These are phyloP conservation scores for Arachnopeziza araneosa DNA, from an alignment of 2,329 filamentous ascomycete species.

Conservation along the genomic window DNA sequence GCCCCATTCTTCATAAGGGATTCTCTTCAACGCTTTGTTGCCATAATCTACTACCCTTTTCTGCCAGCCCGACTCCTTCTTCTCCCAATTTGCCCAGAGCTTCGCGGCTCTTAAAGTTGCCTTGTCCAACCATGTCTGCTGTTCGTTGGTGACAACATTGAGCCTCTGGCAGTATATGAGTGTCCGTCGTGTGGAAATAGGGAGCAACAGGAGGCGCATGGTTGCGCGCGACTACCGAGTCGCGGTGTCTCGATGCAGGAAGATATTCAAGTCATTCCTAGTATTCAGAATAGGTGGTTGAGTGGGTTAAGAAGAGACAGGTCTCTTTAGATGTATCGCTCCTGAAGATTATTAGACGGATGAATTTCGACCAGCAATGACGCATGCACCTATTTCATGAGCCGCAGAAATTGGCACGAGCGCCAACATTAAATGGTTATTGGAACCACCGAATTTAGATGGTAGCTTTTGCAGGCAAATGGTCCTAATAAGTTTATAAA, in stretches of 20 bases:
- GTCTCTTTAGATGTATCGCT: background rate
- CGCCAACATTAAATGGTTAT: background rate
- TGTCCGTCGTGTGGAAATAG: constrained; percentile 84
- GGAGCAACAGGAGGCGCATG: constrained; percentile 93
- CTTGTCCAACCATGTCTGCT: constrained; percentile 59
- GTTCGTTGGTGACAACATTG: constrained; percentile 48
- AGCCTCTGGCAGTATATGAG: constrained; percentile 87
- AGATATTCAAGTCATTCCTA: background rate
- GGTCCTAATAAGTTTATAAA: too few species aligned
- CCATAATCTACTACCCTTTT: constrained; percentile 80
- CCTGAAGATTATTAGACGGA: too few species aligned
- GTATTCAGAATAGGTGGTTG: background rate
- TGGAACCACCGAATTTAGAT: too few species aligned
- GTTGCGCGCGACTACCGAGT: background rate
- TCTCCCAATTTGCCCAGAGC: constrained; percentile 84
- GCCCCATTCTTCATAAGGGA: constrained; percentile 97
- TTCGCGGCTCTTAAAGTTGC: constrained; percentile 64
- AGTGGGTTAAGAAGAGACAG: background rate
- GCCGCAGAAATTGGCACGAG: too few species aligned
- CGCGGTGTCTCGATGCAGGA: background rate
- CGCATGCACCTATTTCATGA: too few species aligned
- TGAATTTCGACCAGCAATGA: too few species aligned
- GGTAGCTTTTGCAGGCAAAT: too few species aligned
- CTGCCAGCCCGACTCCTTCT: constrained; percentile 80
- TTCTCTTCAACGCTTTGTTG: constrained; percentile 76